Base-by-base conservation (phyloP, 257 asterid genomes). In the Ilex aquifolium region DNA sequence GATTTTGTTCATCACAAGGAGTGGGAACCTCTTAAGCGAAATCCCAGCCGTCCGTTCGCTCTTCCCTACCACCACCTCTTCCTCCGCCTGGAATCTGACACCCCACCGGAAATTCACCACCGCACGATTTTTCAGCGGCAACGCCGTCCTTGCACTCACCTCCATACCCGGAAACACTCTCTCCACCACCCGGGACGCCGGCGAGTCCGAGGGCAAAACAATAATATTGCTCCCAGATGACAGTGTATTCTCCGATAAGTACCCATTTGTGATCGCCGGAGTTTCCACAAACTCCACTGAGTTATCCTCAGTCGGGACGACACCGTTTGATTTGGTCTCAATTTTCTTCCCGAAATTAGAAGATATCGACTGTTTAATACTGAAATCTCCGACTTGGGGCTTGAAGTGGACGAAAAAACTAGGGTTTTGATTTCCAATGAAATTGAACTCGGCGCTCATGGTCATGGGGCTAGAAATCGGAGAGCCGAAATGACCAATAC, bases 361-460 rank as follows among this genome's bases (percentile, higher is more conserved):
- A 1, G 96, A 83, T 31, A 81, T 87, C 13, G 87, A 79, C 36
- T 87, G 90, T 44, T 84, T 87, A 2, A 84, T 52, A 11, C 84
- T 69, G 64, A 93, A 93, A 72, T 90, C 95, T 44, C 99, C 99
- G 52, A 93, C 72, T 5, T 78, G 69, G 44, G 99, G 99, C 67
- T 80, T 87, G 80, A 93, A 93, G 58, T 82, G 94, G 75, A 93
- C 78, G 76, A 81, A 87, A 31, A 93, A 93, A 15, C 85, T 82
- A 10, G 99, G 99, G 71, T 84, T 87, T 58, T 85, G 94, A 58
- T 30, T 69, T 11, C 85, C 90, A 46, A 85, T 64, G 7, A 84
- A 62, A 64, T 85, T 87, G 61, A 89, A 85, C 63, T 90, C 95
- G 2, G 97, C 97, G 74, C 94, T 87, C 99, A 93, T 93, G 32